These are phyloP conservation scores for Apiospora kogelbergensis DNA, from an alignment of 2,329 filamentous ascomycete genomes.

Conservation along the genomic window DNA sequence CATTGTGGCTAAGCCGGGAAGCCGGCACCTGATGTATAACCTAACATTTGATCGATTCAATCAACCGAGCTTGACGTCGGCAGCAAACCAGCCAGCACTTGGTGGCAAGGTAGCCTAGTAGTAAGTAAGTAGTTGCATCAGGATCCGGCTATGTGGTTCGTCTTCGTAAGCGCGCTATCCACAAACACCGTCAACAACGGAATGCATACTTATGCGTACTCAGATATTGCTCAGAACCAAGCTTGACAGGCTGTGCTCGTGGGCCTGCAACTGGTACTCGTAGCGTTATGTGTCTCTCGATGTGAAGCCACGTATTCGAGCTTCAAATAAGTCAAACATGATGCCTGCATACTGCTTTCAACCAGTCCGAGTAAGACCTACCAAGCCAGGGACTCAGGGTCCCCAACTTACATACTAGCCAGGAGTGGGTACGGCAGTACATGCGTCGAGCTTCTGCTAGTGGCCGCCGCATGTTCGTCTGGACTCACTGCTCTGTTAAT, in stretches of 20 bases:
- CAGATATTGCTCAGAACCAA: too few relatives aligned
- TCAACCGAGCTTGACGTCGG: too few relatives aligned
- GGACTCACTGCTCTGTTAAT: not conserved
- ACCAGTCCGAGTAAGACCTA: not conserved
- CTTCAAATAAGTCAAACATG: not conserved
- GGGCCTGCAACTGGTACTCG: not conserved
- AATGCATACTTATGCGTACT: too few relatives aligned
- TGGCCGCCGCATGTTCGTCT: not conserved
- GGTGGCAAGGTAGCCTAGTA: not conserved
- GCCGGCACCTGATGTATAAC: not conserved
- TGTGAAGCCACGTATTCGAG: too few relatives aligned
- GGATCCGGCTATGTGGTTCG: not conserved
- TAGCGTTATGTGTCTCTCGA: not conserved
- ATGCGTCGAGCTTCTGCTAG: not conserved
- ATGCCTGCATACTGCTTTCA: not conserved
- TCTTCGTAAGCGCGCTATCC: not conserved
- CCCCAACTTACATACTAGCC: not conserved
- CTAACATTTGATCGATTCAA: too few relatives aligned
- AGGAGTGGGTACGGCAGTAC: not conserved
- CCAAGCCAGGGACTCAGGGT: not conserved
- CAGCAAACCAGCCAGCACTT: not conserved
- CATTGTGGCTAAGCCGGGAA: constrained; percentile 3
- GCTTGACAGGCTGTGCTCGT: not conserved
- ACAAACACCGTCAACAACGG: not conserved
- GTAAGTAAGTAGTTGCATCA: not conserved